Conservation (phyloP, 1,284 basidiomycete genomes). For the Leccinum subspadiceum region DNA sequence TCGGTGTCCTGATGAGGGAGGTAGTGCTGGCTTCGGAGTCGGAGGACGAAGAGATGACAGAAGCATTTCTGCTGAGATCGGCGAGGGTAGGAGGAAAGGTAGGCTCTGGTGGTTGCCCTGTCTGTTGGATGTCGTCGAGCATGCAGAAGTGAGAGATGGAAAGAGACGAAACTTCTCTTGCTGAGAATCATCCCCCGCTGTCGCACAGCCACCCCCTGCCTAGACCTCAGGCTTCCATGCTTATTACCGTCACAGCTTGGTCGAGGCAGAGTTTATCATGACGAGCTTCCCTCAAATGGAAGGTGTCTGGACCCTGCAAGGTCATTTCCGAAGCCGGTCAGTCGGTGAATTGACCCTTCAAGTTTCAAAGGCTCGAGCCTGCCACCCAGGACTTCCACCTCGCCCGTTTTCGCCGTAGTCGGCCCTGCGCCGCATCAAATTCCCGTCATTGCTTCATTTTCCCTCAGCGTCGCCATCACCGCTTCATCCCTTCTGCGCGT, state of each 20-base stretch:
- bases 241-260: too few species aligned
- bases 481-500: too few species aligned
- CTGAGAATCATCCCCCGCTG: slow-evolving; percentile 20
- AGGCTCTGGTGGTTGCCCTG: slow-evolving; percentile 2
- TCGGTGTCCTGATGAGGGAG: slow-evolving; percentile 43
- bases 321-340: too few species aligned
- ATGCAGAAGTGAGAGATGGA: not conserved
- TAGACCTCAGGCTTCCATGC: not conserved
- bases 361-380: too few species aligned
- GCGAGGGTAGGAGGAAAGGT: slow-evolving; percentile 46
- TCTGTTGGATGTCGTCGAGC: not conserved
- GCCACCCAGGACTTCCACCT: too few species aligned
- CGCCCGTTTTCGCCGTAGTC: too few species aligned
- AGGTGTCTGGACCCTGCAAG: not conserved
- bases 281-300: not conserved
- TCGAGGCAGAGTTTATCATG: not conserved
- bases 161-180: slow-evolving; percentile 1
- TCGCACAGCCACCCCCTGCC: slow-evolving; percentile 28
- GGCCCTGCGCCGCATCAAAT: too few species aligned
- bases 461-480: too few species aligned
- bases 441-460: too few species aligned
- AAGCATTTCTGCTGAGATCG: slow-evolving; percentile 71
- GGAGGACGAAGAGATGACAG: slow-evolving; percentile 69
- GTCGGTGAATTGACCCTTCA: too few species aligned
- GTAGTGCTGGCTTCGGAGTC: slow-evolving; percentile 54